A percentile compares a stretch with the other conserved stretches of the same genome.
phyloP scores from a whole-genome alignment of 371 early-diverging fungal genomes.

The Batkoa obscura region DNA sequence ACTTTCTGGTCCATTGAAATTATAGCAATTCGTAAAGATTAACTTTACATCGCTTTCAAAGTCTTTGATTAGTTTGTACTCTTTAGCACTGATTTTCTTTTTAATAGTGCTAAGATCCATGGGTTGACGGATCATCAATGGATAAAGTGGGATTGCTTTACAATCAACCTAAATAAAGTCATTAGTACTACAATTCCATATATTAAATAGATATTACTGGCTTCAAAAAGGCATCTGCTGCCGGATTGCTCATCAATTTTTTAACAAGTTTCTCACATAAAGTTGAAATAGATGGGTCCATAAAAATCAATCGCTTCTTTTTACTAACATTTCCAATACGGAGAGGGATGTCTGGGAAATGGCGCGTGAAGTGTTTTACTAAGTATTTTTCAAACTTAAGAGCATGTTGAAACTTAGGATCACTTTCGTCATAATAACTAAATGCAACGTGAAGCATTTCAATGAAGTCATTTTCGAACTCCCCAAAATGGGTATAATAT shows the following conservation, averaged over 20 bases:
- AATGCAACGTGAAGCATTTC: background rate
- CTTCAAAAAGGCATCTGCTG: slow-evolving; percentile 21
- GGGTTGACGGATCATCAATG: slow-evolving; percentile 71
- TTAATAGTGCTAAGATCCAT: slow-evolving; percentile 95
- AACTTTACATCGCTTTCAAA: slow-evolving; percentile 58
- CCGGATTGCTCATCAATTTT: slow-evolving; percentile 18
- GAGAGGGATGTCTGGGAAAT: background rate
- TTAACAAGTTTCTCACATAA: slow-evolving; percentile 11
- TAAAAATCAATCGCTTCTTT: no score
- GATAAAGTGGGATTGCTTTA: slow-evolving; percentile 54
- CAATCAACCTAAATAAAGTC: slow-evolving; percentile 29
- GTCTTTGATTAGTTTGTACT: slow-evolving; percentile 11
- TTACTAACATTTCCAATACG: background rate
- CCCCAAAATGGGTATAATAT: background rate
- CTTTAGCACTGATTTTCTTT: slow-evolving; percentile 27
- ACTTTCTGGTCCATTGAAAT: slow-evolving; percentile 44
- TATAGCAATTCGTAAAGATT: slow-evolving; percentile 84
- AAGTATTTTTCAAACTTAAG: background rate
- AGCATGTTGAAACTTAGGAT: background rate
- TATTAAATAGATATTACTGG: slow-evolving; percentile 14
- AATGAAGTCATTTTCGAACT: slow-evolving; percentile 1
- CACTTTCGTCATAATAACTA: background rate
- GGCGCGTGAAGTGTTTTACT: background rate
- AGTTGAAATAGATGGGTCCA: background rate
- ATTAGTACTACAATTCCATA: background rate